These are phyloP conservation scores for Amanita polypyramis DNA, from an alignment of 768 basidiomycete genomes.

Conservation along the genomic window DNA sequence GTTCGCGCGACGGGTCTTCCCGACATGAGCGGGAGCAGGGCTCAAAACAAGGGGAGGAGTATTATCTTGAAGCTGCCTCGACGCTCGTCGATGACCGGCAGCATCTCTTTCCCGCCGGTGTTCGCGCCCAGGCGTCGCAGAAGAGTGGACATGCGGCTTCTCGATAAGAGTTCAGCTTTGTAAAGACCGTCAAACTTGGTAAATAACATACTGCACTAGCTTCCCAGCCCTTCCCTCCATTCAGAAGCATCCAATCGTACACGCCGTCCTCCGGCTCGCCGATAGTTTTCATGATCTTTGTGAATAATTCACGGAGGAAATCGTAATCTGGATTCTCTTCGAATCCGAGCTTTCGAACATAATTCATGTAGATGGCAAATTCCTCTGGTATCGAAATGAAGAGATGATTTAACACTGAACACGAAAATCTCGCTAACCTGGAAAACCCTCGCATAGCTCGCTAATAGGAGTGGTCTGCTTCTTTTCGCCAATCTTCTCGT, in stretches of 20 bases:
- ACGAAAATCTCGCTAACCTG: conserved; percentile 43
- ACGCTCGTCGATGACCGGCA: conserved; percentile 36
- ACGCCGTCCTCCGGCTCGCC: conserved; percentile 87
- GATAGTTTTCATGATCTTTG: conserved; percentile 79
- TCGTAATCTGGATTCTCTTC: conserved; percentile 98
- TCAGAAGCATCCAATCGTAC: conserved; percentile 95
- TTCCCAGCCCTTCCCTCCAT: conserved; percentile 95
- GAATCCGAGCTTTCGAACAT: conserved; percentile 96
- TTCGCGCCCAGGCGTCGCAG: conserved; percentile 46
- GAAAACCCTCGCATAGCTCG: conserved; percentile 95
- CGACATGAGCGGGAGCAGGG: conserved; percentile 54
- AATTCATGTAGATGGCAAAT: conserved; percentile 98
- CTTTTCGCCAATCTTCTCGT: conserved; percentile 99
- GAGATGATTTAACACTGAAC: conserved; percentile 1
- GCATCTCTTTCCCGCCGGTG: conserved; percentile 47
- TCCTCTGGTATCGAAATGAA: conserved; percentile 51
- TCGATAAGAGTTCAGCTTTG: background rate
- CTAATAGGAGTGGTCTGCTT: conserved; percentile 89
- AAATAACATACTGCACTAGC: conserved; percentile 56
- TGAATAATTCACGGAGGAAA: conserved; percentile 90
- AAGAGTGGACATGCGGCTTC: conserved; percentile 37
- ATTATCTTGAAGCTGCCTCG: conserved; percentile 48
- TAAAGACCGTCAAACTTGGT: background rate
- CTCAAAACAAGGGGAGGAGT: conserved; percentile 54
- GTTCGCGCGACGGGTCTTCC: conserved; percentile 38